These are phyloP conservation scores for Suillus variegatus DNA, from an alignment of 768 basidiomycete species.

Conservation along the genomic window DNA sequence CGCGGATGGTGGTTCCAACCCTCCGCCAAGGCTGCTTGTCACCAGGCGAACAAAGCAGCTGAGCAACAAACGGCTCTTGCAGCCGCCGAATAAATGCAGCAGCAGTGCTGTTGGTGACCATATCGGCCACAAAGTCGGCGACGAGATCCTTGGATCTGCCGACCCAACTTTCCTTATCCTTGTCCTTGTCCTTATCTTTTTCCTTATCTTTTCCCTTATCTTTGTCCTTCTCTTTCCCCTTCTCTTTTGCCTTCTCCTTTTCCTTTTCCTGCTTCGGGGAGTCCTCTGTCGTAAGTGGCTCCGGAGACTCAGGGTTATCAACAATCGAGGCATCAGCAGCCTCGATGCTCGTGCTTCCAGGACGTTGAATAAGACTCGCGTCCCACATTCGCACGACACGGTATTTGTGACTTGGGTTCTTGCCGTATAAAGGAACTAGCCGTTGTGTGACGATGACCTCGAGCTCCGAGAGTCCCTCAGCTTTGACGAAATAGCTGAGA, in stretches of 20 bases:
- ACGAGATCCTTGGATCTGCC: conserved; percentile 1
- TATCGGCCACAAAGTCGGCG: background rate
- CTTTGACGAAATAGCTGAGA: conserved; percentile 23
- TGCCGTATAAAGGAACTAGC: conserved; percentile 7
- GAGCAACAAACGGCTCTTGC: conserved; percentile 10
- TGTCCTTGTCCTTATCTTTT: background rate
- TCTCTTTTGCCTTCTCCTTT: background rate
- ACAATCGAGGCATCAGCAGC: background rate
- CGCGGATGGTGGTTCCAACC: background rate
- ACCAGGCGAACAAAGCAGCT: background rate
- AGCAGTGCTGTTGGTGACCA: background rate
- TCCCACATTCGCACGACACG: conserved; percentile 28
- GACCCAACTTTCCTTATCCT: background rate
- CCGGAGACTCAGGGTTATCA: background rate
- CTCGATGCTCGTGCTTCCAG: background rate
- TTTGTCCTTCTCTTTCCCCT: background rate
- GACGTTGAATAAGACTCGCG: background rate
- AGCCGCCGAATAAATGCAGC: conserved; percentile 5
- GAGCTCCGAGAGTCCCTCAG: conserved; percentile 19
- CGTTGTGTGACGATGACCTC: conserved; percentile 17
- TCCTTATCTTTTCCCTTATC: background rate
- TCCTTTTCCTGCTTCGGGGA: background rate
- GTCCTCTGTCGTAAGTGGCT: background rate
- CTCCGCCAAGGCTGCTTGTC: conserved; percentile 2
- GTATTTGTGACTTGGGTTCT: conserved; percentile 4